Conservation (phyloP, 495 filamentous ascomycete genomes). For the Daldinia grandis region DNA sequence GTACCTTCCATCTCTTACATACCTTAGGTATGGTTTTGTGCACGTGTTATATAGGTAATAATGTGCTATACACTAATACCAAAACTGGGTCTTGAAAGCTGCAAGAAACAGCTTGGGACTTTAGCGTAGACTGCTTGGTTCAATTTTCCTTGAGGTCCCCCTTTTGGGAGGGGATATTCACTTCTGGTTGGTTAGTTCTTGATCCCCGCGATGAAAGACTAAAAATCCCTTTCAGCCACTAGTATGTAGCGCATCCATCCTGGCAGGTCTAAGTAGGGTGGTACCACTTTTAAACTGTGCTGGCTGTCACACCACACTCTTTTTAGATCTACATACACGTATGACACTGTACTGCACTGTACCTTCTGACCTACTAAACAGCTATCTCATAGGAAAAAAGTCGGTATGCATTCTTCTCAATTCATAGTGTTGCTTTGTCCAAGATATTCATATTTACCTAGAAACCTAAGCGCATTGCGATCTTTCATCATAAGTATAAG, state of each 20-base stretch:
- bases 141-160: constrained; percentile 21
- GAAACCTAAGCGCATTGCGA: too few relatives aligned
- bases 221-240: constrained; percentile 28
- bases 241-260: constrained; percentile 5
- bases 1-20: too few relatives aligned
- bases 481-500: too few relatives aligned
- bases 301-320: constrained; percentile 34
- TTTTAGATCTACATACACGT: constrained; percentile 20
- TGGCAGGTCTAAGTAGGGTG: constrained; percentile 11
- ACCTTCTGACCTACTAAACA: too few relatives aligned
- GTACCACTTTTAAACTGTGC: constrained; percentile 36
- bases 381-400: too few relatives aligned
- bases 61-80: not conserved
- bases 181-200: constrained; percentile 22
- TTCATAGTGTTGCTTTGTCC: too few relatives aligned
- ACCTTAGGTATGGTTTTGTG: not conserved
- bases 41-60: not conserved
- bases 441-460: too few relatives aligned
- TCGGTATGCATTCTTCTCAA: too few relatives aligned
- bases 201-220: constrained; percentile 32
- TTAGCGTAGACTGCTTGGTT: constrained; percentile 12
- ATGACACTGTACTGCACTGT: not conserved
- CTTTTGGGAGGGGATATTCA: not conserved
- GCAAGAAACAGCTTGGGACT: constrained; percentile 11
- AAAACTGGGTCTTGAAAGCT: not conserved